Conservation (phyloP, 2,329 filamentous ascomycete species). For the Chaetothyriales sp. region DNA sequence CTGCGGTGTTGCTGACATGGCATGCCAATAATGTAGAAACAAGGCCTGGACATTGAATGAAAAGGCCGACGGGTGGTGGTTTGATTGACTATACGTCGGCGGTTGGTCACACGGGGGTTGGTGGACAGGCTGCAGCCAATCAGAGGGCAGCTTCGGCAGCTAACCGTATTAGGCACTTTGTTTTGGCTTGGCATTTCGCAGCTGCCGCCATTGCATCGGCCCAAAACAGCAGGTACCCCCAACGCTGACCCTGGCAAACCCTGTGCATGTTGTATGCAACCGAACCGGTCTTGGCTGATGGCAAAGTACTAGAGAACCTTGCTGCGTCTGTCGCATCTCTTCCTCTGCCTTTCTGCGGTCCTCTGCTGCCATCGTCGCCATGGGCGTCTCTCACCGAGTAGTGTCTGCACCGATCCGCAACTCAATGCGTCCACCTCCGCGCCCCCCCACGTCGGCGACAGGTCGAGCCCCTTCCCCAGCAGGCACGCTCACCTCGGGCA, state of each 20-base stretch:
- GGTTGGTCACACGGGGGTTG: too few relatives aligned
- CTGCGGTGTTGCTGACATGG: not conserved
- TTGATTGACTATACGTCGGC: not conserved
- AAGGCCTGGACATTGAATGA: not conserved
- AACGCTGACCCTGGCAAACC: not conserved
- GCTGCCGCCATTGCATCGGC: too few relatives aligned
- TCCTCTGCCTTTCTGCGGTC: too few relatives aligned
- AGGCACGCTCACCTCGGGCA: slow-evolving; percentile 51
- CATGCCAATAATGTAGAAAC: too few relatives aligned
- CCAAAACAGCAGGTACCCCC: not conserved
- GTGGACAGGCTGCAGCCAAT: not conserved
- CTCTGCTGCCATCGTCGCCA: not conserved
- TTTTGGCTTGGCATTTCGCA: not conserved
- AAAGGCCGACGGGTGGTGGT: too few relatives aligned
- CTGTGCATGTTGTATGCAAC: not conserved
- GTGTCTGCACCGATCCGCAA: slow-evolving; percentile 30
- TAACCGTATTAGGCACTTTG: not conserved
- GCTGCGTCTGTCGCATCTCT: not conserved
- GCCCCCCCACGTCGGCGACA: slow-evolving; percentile 37
- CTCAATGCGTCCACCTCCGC: slow-evolving; percentile 35
- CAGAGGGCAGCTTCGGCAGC: not conserved
- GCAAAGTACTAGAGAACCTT: not conserved
- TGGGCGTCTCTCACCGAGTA: not conserved
- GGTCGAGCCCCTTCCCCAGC: slow-evolving; percentile 53
- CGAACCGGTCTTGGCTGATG: not conserved